Evolutionary conservation across 208 protist species (phyloP), one percentile per base, ranked within the genome.

Genomic region (Chromosphaera perkinsii): DNA sequence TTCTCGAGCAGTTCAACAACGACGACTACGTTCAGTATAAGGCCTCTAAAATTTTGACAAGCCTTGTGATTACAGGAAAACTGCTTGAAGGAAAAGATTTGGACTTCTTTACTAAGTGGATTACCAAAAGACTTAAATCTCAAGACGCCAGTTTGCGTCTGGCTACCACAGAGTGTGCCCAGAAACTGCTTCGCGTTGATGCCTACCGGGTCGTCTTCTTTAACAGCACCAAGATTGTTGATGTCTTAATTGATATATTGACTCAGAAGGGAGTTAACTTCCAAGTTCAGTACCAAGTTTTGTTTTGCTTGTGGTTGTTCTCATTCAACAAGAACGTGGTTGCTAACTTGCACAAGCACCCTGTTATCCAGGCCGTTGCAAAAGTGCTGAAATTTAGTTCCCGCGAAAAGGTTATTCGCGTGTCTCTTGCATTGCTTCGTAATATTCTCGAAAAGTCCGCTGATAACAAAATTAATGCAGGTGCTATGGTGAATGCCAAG

Each of bases 281-380:
- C 43, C 76, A 80, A 61, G 37, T 76, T 26, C 65, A 72, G 42
- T 80, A 80, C 60, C 49, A 79, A 33, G 32, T 65, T 5, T 51
- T 79, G 37, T 77, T 68, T 49, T 72, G 54, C 48, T 31, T 82
- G 4, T 82, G 77, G 77, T 32, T 62, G 20, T 47, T 78, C 32
- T 69, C 62, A 0, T 82, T 62, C 69, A 59, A 64, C 47, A 29
- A 39, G 22, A 47, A 57, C 9, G 48, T 73, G 7, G 67, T 59
- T 2, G 3, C 17, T 4, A 26, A 49, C 47, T 32, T 76, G 3
- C 17, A 26, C 32, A n/a, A 49, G 20, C 14, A 5, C 32, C 29
- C 7, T n/a, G 31, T 71, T 36, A 10, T 64, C 26, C 36, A 45
- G 27, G 12, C 40, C 37, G 37, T 71, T 24, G 45, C 58, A 2